Evolutionary conservation across 2,329 filamentous ascomycete genomes (phyloP), one percentile per base, ranked within the genome.

Genomic region (Chrysoporthe deuterocubensis): DNA sequence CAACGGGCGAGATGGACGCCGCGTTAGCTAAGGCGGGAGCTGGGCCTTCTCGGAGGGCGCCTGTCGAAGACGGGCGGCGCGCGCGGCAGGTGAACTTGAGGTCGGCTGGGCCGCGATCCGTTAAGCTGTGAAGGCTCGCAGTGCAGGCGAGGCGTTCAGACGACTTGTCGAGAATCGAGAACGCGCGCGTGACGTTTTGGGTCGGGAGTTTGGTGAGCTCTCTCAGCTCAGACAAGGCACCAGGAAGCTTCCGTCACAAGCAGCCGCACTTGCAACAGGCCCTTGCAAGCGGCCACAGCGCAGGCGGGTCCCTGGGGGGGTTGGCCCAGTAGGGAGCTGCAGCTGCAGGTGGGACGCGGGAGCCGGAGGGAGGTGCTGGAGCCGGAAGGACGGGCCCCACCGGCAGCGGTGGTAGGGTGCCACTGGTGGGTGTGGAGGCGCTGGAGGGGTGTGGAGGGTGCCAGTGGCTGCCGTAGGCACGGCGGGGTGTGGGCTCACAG

Each of bases 231-330:
- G 40, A 48, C 64, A 61, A 69, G 67, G 67, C 67, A 67, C 64
- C 67, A 67, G 54, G 44, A 34, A 69, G 67, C 64, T 69, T 67
- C 66, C 67, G 67, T 69, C 67, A 69, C 57, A 43, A 67, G 56
- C 40, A 56, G 62, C 50, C 42, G 62, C 37, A 57, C n/a, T 43
- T 43, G 46, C 37, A 52, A 60, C 46, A 61, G 44, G 43, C 48
- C 62, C 48, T 40, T 42, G n/a, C 66, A 48, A 46, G 60, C 50
- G 34, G 46, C 65, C 32, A 40, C 57, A 21, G 57, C 9, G 57
- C 21, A 42, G 34, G 34, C 37, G 34, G 42, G 34, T 67, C 26
- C 26, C 26, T 26, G 26, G 26, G 26, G 26, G 26, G 26, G 26
- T 26, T 26, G 26, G 26, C 26, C 26, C 26, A 26, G 26, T 65